Conservation (phyloP, 1,139 yeast species). For the Yamadazyma sp. region DNA sequence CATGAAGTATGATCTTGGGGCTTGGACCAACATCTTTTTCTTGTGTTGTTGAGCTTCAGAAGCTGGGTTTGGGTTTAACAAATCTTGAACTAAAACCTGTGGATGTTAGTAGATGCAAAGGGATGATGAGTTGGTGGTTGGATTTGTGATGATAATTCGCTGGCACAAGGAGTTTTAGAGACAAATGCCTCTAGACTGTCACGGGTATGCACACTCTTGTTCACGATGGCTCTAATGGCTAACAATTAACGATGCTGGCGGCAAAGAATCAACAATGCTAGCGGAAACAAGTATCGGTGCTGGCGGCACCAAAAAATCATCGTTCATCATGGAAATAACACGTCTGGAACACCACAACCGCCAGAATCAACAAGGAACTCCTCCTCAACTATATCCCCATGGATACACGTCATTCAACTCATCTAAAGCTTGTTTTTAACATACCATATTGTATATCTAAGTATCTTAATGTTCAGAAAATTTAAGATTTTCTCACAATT, state of each 20-base stretch:
- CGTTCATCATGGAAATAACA: background rate
- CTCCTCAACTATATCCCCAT: background rate
- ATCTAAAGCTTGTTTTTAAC: constrained; percentile 2
- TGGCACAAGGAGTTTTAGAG: too few species aligned
- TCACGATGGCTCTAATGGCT: too few species aligned
- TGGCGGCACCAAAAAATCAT: background rate
- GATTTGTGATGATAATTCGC: too few species aligned
- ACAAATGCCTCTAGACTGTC: too few species aligned
- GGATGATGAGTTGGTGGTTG: too few species aligned
- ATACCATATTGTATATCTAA: constrained; percentile 11
- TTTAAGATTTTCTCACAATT: constrained; percentile 3
- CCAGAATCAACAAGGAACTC: too few species aligned
- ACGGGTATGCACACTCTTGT: too few species aligned
- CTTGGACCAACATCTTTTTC: constrained; percentile 94
- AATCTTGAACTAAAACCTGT: constrained; percentile 94
- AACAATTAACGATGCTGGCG: too few species aligned
- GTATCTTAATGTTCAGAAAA: background rate
- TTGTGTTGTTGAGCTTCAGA: constrained; percentile 97
- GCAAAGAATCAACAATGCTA: too few species aligned
- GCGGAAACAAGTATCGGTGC: too few species aligned
- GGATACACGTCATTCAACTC: background rate
- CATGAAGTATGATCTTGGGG: constrained; percentile 99
- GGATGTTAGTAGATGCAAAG: constrained; percentile 9
- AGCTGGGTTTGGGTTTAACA: constrained; percentile 96
- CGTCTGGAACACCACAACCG: background rate